Evolutionary conservation across 2,329 filamentous ascomycete genomes (phyloP), one percentile per base, ranked within the genome.

Genomic region (Bipolaris sorokiniana): DNA sequence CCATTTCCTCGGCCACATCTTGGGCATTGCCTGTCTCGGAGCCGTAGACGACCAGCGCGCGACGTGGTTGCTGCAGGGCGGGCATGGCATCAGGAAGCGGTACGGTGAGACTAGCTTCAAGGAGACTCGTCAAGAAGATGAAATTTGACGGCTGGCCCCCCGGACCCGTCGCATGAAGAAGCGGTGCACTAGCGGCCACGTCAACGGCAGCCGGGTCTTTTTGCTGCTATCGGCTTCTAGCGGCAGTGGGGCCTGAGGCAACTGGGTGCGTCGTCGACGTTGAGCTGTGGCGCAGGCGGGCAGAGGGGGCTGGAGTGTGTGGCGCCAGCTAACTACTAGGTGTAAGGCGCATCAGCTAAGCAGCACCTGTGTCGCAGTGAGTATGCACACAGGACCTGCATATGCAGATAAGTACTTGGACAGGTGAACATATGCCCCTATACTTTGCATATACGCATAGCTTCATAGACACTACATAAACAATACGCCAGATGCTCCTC

Each of bases 11-110:
- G 18, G 95, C 94, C 62, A 94, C 86, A 77, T 98, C 94, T 77
- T 97, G 91, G 52, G 92, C 89, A 72, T 95, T 97, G 54, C 95
- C 95, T 20, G 93, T 98, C 80, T 99, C 95, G 37, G 94, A 96
- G 53, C 92, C 95, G 78, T 97, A 99, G 33, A 96, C 83, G 56
- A 99, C 83, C 64, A 96, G 84, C 49, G 84, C 86, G 40, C 79
- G 83, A 65, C 73, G 72, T 48, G 63, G 49, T 54, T 48, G 46
- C 46, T 50, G 48, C 49, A 45, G 36, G 40, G 38, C 48, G 20
- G 48, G 16, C 48, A 34, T 42, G 48, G 20, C 16, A 13, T 31
- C 5, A 23, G 46, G 48, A 42, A 59, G 59, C 59, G 54, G 46
- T 60, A 58, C 59, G 54, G 63, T 63, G 60, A 65, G 65, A 48